Evolutionary conservation across 1,284 basidiomycete species (phyloP), one percentile per base, ranked within the genome.

Genomic region (Pisolithus thermaeus): DNA sequence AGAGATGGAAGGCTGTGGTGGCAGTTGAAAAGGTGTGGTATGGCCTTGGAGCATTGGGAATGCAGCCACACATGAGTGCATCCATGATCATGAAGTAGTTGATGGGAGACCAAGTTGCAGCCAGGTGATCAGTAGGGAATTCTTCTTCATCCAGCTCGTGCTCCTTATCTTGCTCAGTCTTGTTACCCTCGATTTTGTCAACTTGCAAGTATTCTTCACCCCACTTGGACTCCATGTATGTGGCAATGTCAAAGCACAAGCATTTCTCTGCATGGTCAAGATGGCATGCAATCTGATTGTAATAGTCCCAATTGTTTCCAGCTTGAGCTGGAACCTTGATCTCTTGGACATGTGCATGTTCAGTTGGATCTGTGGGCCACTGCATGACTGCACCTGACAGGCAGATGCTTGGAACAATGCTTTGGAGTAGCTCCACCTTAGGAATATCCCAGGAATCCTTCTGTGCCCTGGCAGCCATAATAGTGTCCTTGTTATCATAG

Each of bases 371-470:
- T 3, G 51, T 48, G 1, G 22, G 36, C 51, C 51, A 56, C 12
- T 56, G 48, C 27, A 56, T 56, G 1, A 41, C 25, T 4, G 46
- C 40, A 1, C 53, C 46, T 4, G 38, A 46, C 3, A 36, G 32
- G 11, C 3, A 3, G 4, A 42, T 49, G 3, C 46, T 41, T n/a
- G 28, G 5, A 22, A 49, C 30, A 0, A 54, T 22, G 6, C 46
- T 54, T 44, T 69, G 68, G 2, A 71, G 41, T 18, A 68, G 58
- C 52, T 70, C 65, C 0, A 70, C 55, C 44, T 70, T 70, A 3
- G 51, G 44, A 3, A 55, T 50, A 2, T 36, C 25, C 46, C 50
- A 55, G 7, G 28, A 30, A 23, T 47, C 23, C 11, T 47, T 11
- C 22, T 28, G 4, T 4, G 12, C 18, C 6, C 35, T n/a, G n/a